phyloP scores from a whole-genome alignment of 2,329 filamentous ascomycete genomes.

The Metarhizium brunneum region DNA sequence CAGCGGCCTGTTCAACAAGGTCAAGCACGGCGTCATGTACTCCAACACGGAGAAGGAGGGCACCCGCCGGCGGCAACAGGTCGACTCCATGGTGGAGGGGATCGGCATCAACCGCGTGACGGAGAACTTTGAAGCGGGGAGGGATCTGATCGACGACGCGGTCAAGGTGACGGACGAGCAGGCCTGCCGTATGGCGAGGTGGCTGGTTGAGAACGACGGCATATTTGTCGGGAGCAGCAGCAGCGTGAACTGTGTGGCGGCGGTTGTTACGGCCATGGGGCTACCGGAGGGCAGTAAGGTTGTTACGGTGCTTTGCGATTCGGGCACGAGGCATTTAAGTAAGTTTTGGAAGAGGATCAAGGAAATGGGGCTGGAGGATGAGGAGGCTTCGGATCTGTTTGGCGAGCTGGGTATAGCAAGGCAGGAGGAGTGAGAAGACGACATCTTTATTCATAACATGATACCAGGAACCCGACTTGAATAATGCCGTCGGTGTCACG shows the following conservation, averaged over 20 bases:
- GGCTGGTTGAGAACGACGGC: constrained; percentile 91
- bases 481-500: too few species aligned
- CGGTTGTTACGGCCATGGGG: constrained; percentile 56
- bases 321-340: constrained; percentile 71
- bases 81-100: constrained; percentile 93
- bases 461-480: too few species aligned
- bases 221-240: constrained; percentile 92
- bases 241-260: constrained; percentile 89
- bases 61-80: constrained; percentile 78
- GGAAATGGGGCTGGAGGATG: constrained; percentile 56
- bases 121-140: constrained; percentile 79
- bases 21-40: constrained; percentile 95
- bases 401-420: constrained; percentile 34
- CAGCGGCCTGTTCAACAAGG: constrained; percentile 83
- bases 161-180: constrained; percentile 82
- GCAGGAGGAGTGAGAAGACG: not conserved
- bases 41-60: constrained; percentile 81
- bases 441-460: not conserved
- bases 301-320: constrained; percentile 79
- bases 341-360: constrained; percentile 76
- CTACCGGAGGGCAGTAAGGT: constrained; percentile 55
- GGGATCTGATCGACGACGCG: constrained; percentile 82
- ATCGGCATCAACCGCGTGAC: constrained; percentile 95
- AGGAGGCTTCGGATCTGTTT: constrained; percentile 38
- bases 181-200: constrained; percentile 87